A percentile compares a stretch with the other conserved stretches of the same genome.
These are phyloP conservation scores for Lyophyllum shimeji DNA, from an alignment of 768 basidiomycete species.

Conservation along the genomic window DNA sequence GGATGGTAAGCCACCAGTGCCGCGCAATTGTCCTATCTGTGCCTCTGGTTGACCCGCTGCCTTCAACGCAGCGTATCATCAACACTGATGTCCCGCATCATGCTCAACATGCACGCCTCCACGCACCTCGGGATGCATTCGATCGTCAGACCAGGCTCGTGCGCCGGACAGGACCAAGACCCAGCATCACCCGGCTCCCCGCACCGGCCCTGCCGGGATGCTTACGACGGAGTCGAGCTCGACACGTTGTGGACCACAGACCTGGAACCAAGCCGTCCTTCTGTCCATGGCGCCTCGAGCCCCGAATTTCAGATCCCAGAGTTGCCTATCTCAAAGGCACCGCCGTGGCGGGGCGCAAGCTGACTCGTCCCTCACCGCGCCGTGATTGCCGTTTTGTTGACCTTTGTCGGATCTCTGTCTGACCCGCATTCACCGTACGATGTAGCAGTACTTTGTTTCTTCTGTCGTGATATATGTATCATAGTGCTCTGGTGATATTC, in stretches of 20 bases:
- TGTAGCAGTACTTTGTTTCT: neutral
- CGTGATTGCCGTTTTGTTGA: neutral
- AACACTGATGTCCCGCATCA: neutral
- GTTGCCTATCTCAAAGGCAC: neutral
- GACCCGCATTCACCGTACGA: too few relatives aligned
- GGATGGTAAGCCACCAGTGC: neutral
- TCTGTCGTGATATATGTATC: neutral
- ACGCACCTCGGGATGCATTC: too few relatives aligned
- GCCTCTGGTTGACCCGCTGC: neutral
- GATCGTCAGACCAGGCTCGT: too few relatives aligned
- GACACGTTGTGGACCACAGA: neutral
- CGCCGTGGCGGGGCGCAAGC: neutral
- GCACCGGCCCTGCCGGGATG: neutral
- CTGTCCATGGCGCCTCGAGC: neutral
- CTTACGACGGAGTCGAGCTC: neutral
- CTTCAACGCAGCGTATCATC: neutral
- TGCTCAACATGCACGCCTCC: neutral
- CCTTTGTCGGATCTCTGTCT: neutral
- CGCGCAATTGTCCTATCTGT: neutral
- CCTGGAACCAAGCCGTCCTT: neutral
- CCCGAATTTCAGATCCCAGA: neutral
- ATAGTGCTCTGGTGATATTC: neutral
- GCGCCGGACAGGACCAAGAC: neutral
- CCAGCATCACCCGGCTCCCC: neutral
- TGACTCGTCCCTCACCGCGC: neutral